phyloP scores from a whole-genome alignment of 2,329 filamentous ascomycete species.

The Botryotinia globosa region DNA sequence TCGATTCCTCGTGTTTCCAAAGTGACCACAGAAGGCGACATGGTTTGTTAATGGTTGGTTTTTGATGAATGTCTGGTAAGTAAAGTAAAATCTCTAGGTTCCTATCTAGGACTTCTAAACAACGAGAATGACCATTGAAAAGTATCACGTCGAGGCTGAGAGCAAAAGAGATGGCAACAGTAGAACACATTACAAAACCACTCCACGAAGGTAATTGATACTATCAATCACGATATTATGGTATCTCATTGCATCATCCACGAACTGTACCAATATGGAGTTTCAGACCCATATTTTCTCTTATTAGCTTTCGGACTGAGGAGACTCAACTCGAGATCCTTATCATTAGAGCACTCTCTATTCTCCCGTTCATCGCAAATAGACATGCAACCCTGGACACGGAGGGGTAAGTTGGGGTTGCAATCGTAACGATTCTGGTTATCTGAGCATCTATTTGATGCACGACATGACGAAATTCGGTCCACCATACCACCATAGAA shows the following conservation, averaged over 20 bases:
- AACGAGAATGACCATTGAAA: background rate
- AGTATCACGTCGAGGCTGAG: background rate
- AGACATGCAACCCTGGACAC: background rate
- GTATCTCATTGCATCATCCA: constrained; percentile 16
- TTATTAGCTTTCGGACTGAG: background rate
- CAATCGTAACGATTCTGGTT: background rate
- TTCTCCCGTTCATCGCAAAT: background rate
- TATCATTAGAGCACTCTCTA: background rate
- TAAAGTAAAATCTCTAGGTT: background rate
- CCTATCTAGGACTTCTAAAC: background rate
- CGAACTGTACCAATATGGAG: background rate
- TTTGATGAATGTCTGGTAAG: background rate
- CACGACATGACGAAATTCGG: background rate
- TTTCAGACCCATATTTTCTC: background rate
- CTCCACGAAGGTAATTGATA: background rate
- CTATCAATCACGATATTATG: constrained; percentile 11
- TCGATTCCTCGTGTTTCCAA: background rate
- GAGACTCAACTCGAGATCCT: background rate
- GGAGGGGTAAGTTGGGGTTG: background rate
- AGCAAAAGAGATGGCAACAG: background rate
- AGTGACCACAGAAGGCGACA: constrained; percentile 12
- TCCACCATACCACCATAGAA: too few relatives aligned
- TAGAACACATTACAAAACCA: background rate
- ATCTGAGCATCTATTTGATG: background rate
- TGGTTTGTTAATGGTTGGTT: background rate